Conservation (phyloP, 257 asterid species). For the Nicotiana paniculata region DNA sequence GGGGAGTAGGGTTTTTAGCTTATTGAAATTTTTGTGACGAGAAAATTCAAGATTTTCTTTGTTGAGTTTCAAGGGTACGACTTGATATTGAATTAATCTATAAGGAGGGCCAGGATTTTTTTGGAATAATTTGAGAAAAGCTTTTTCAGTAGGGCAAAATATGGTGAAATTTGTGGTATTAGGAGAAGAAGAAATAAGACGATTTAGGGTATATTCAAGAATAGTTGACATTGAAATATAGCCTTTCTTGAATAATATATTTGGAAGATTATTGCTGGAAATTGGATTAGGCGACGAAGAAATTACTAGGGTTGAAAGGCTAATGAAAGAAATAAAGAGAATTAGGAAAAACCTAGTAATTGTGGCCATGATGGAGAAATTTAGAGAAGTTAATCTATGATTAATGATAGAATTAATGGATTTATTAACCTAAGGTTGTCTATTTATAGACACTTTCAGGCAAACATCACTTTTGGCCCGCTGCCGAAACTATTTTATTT, state of each 20-base stretch:
- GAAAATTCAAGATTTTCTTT: neutral
- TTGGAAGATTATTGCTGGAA: neutral
- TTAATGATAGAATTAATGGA: neutral
- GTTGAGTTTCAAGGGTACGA: neutral
- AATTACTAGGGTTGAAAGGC: neutral
- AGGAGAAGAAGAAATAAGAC: neutral
- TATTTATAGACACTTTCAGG: neutral
- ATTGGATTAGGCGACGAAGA: neutral
- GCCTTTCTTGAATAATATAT: neutral
- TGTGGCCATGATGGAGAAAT: neutral
- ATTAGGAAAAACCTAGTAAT: neutral
- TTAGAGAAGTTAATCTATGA: neutral
- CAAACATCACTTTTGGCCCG: too few relatives aligned
- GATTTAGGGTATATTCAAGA: neutral
- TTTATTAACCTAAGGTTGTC: neutral
- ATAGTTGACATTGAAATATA: neutral
- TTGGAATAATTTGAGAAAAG: neutral
- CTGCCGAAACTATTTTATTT: too few relatives aligned
- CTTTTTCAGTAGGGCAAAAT: neutral
- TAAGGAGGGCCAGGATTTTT: neutral
- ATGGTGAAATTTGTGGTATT: neutral
- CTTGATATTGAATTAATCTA: neutral
- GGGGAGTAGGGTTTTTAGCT: neutral
- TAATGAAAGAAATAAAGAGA: neutral
- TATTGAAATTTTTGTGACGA: too few relatives aligned